Conservation (phyloP, 2,329 filamentous ascomycete species). For the Stemphylium beticola region DNA sequence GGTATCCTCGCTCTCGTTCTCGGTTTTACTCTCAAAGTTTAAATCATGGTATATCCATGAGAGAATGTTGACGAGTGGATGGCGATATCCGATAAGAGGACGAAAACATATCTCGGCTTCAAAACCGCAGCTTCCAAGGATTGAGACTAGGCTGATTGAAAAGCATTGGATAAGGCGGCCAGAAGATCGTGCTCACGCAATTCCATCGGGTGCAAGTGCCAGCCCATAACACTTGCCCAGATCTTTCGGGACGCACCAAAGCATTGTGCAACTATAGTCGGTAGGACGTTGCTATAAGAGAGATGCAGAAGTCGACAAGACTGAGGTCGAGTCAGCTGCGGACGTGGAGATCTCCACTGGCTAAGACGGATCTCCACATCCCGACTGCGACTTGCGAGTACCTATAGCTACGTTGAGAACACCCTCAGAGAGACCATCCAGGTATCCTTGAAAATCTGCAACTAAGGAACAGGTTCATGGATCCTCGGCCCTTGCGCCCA, state of each 20-base stretch:
- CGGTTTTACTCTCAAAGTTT: neutral
- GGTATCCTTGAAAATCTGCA: constrained; percentile 22
- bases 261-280: constrained; percentile 21
- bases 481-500: constrained; percentile 35
- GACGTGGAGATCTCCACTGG: constrained; percentile 22
- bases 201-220: neutral
- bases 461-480: constrained; percentile 34
- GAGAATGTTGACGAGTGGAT: neutral
- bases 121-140: neutral
- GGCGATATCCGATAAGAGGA: neutral
- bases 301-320: constrained; percentile 20
- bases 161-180: neutral
- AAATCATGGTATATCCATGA: neutral
- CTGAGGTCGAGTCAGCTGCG: constrained; percentile 20
- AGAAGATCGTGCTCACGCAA: constrained; percentile 4
- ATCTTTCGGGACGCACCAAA: neutral
- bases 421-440: neutral
- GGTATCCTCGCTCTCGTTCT: neutral
- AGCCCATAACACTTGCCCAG: neutral
- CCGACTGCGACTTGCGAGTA: constrained; percentile 4
- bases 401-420: neutral
- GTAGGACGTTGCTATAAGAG: constrained; percentile 21
- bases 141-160: neutral
- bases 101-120: neutral
- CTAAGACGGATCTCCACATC: constrained; percentile 22